A percentile compares a stretch with the other conserved stretches of the same genome.
Conservation (phyloP, 2,329 filamentous ascomycete genomes). For the Hymenoscyphus fructigenus region DNA sequence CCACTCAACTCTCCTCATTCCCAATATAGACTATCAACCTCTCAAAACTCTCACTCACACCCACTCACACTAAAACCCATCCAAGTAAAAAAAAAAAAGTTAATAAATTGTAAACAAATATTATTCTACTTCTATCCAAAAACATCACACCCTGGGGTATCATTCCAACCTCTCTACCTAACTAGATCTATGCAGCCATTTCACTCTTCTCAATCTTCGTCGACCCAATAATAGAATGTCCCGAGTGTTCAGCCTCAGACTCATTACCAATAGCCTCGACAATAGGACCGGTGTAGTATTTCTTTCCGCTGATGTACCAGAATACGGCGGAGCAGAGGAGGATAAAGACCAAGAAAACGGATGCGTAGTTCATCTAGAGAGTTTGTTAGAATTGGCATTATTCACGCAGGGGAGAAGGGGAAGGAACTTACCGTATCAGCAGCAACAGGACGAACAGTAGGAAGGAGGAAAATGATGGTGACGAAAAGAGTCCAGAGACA, state of each 20-base stretch:
- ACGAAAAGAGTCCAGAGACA: conserved; percentile 54
- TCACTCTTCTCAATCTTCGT: not conserved
- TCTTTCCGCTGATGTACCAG: conserved; percentile 47
- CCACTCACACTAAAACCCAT: too few species aligned
- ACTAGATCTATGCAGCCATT: not conserved
- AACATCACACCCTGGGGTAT: not conserved
- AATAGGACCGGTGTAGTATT: conserved; percentile 50
- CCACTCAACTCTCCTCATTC: too few species aligned
- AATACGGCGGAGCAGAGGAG: conserved; percentile 44
- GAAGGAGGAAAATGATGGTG: conserved; percentile 53
- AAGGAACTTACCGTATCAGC: conserved; percentile 42
- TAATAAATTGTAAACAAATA: not conserved
- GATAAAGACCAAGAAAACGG: conserved; percentile 49
- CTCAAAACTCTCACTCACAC: too few species aligned
- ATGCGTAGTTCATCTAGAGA: conserved; percentile 61
- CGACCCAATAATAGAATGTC: not conserved
- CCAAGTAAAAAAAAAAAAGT: not conserved
- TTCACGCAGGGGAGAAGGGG: not conserved
- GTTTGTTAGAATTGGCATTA: too few species aligned
- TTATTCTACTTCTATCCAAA: not conserved
- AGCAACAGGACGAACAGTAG: conserved; percentile 47
- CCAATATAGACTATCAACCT: too few species aligned
- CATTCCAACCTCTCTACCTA: not conserved
- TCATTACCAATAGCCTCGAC: conserved; percentile 23
- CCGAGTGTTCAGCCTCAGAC: not conserved